Conservation (phyloP, 768 basidiomycete species). For the Filobasidium floriforme region DNA sequence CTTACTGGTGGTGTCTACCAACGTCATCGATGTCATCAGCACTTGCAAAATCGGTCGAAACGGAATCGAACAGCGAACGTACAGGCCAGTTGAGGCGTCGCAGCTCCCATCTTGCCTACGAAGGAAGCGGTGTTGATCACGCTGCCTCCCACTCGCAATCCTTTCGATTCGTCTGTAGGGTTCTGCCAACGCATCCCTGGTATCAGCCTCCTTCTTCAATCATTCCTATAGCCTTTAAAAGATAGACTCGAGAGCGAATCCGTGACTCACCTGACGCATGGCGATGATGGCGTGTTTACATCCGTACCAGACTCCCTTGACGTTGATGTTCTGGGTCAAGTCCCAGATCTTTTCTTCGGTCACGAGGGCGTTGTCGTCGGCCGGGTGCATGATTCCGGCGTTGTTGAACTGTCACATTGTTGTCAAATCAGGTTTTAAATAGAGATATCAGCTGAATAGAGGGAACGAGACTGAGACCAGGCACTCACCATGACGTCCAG, state of each 20-base stretch:
- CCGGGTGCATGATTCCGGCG: slow-evolving; percentile 97
- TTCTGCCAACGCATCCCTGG: slow-evolving; percentile 49
- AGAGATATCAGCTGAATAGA: too few species aligned
- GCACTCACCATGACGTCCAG: slow-evolving; percentile 77
- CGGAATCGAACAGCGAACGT: too few species aligned
- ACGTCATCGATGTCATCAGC: not conserved
- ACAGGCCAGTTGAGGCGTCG: slow-evolving; percentile 98
- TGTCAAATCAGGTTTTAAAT: too few species aligned
- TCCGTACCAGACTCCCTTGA: slow-evolving; percentile 99
- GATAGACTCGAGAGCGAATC: too few species aligned
- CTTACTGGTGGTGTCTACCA: slow-evolving; percentile 85
- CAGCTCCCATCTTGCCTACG: slow-evolving; percentile 89
- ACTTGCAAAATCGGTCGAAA: slow-evolving; percentile 1
- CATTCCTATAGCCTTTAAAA: too few species aligned
- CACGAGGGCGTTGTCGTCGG: slow-evolving; percentile 86
- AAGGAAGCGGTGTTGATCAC: slow-evolving; percentile 99
- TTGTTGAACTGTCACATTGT: slow-evolving; percentile 97
- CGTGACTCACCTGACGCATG: slow-evolving; percentile 65
- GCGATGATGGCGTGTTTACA: slow-evolving; percentile 95
- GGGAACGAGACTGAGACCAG: not conserved
- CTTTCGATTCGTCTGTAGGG: slow-evolving; percentile 68
- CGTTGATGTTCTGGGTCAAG: slow-evolving; percentile 66
- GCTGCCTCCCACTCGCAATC: slow-evolving; percentile 62
- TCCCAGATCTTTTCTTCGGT: slow-evolving; percentile 94
- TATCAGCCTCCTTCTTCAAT: too few species aligned